Conservation (phyloP, 116 monocot genomes). For the Papilionanthe hybrid region DNA sequence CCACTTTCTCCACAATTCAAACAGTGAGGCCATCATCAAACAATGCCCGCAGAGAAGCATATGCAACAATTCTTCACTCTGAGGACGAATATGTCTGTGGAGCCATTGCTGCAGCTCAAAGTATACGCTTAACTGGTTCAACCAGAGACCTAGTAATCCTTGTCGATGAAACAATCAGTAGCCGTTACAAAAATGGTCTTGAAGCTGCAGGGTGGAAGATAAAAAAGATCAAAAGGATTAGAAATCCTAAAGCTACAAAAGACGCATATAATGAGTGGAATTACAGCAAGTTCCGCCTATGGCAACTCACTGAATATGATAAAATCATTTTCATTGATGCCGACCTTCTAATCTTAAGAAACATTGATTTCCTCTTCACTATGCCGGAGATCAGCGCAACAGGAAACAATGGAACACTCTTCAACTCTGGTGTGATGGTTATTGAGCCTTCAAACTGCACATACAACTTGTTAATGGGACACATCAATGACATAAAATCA, state of each 20-base stretch:
- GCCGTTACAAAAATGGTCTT: conserved; percentile 33
- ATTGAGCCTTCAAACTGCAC: conserved; percentile 70
- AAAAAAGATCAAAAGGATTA: conserved; percentile 44
- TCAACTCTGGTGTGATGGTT: conserved; percentile 75
- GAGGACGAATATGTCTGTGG: conserved; percentile 65
- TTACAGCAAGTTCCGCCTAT: conserved; percentile 73
- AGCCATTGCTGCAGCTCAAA: conserved; percentile 58
- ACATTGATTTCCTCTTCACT: conserved; percentile 56
- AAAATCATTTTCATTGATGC: conserved; percentile 69
- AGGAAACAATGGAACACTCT: conserved; percentile 59
- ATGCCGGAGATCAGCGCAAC: conserved; percentile 69
- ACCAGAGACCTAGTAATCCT: conserved; percentile 58
- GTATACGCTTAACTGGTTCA: conserved; percentile 51
- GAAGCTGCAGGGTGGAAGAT: conserved; percentile 67
- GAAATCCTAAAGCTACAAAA: conserved; percentile 57
- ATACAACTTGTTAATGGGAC: conserved; percentile 49
- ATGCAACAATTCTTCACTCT: conserved; percentile 66
- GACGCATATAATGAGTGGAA: conserved; percentile 82
- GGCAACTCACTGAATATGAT: conserved; percentile 75
- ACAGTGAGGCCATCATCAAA: conserved; percentile 26
- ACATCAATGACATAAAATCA: conserved; percentile 56
- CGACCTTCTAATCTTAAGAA: conserved; percentile 54
- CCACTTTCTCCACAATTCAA: background rate
- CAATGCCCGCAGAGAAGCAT: conserved; percentile 41
- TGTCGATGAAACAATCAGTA: conserved; percentile 49